Base-by-base conservation (phyloP, 106 monocot species). In the Chionographis japonica region DNA sequence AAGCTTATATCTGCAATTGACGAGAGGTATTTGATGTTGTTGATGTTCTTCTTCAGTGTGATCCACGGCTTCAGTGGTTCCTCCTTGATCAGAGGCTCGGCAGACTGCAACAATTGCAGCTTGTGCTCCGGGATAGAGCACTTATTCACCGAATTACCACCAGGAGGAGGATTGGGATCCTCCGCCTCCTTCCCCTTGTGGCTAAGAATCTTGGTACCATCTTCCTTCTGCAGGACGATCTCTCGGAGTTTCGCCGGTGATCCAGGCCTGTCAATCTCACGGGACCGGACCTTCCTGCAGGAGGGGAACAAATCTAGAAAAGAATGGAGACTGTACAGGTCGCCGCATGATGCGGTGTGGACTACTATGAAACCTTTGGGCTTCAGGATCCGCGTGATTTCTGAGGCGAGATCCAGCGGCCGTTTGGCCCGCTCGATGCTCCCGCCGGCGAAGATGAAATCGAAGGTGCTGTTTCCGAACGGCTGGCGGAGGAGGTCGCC, bases 31-130 rank as follows among this genome's bases (percentile, higher is more conserved):
- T 88, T 93, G 58, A 93, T 78, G 40, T 84, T 88, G 73, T 93
- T 77, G 41, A 79, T 58, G 74, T 88, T 93, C 54, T 62, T 72
- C 83, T 93, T 93, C 9, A 93, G 74, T 0, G 92, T 81, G 52
- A 88, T 75, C 92, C 92, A 93, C 2, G 92, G 92, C 74, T 93
- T 93, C 60, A 85, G 60, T 13, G 92, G 92, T 71, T 93, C 92
- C 65, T 83, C 85, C 58, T 54, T 12, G 38, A 93, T 93, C 40
- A 93, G 73, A 19, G 88, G 78, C 65, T 92, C 92, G 0, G 85
- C 88, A 0, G 74, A 80, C 4, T 50, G 51, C 16, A 92, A 4
- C 12, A 88, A 9, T n/a, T 80, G 72, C 37, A 73, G 63, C 68
- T 83, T 92, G 70, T 85, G 78, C 11, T 72, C 75, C 10, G 71